Conservation (phyloP, 371 early-diverging fungal species). For the Mucor indicus region DNA sequence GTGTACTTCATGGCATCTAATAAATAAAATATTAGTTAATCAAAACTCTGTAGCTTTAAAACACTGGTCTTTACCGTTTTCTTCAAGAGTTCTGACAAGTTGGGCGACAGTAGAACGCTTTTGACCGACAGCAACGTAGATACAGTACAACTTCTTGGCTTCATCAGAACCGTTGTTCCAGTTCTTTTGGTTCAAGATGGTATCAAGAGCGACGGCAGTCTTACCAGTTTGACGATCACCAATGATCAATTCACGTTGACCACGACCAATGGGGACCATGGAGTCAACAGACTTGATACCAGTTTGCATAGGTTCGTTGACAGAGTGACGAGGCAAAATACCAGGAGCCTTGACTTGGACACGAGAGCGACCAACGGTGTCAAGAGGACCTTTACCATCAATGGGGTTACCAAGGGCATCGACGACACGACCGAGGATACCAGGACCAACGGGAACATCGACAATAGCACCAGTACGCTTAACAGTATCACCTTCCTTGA, state of each 20-base stretch:
- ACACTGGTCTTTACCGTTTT: slow-evolving; percentile 49
- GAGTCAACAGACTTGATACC: slow-evolving; percentile 98
- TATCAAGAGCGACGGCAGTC: slow-evolving; percentile 94
- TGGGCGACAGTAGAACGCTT: slow-evolving; percentile 97
- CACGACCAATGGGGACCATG: slow-evolving; percentile 98
- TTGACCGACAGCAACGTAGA: slow-evolving; percentile 96
- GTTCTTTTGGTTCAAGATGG: slow-evolving; percentile 96
- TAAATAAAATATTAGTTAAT: too few relatives aligned
- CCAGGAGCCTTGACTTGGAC: slow-evolving; percentile 97
- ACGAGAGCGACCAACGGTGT: slow-evolving; percentile 77
- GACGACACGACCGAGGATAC: slow-evolving; percentile 93
- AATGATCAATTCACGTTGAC: slow-evolving; percentile 98
- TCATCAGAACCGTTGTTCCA: slow-evolving; percentile 72
- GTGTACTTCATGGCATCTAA: slow-evolving; percentile 78
- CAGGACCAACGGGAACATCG: slow-evolving; percentile 92
- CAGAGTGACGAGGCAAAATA: slow-evolving; percentile 95
- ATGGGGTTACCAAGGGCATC: slow-evolving; percentile 98
- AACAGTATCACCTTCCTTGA: slow-evolving; percentile 90
- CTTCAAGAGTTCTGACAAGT: slow-evolving; percentile 94
- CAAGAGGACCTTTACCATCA: slow-evolving; percentile 95
- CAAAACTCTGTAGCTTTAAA: too few relatives aligned
- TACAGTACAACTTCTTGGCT: slow-evolving; percentile 80
- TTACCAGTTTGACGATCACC: slow-evolving; percentile 98
- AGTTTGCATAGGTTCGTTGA: slow-evolving; percentile 97
- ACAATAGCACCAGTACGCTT: slow-evolving; percentile 97